A percentile compares a stretch with the other conserved stretches of the same genome.
Evolutionary conservation across 306 rosid genomes (phyloP).

Genomic region (Medicago ruthenica): DNA sequence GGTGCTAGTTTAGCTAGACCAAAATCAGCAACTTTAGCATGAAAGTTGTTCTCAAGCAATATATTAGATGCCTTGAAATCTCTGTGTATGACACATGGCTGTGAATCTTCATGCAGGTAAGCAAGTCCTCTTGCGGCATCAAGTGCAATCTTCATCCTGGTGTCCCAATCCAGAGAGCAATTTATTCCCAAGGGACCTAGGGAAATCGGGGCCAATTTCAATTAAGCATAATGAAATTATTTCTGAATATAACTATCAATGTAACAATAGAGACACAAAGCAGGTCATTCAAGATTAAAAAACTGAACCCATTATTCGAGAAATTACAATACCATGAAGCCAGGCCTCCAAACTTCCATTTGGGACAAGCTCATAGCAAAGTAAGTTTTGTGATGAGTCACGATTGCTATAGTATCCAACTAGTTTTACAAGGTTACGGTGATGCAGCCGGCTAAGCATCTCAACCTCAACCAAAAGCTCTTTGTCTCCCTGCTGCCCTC

Average conservation of each 20-base stretch:
- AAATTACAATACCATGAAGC: slow-evolving; percentile 87
- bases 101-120: slow-evolving; percentile 96
- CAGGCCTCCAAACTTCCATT: slow-evolving; percentile 99
- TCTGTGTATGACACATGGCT: slow-evolving; percentile 94
- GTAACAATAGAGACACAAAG: slow-evolving; percentile 27
- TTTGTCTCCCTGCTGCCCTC: slow-evolving; percentile 96
- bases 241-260: slow-evolving; percentile 14
- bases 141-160: slow-evolving; percentile 95
- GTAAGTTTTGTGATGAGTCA: slow-evolving; percentile 87
- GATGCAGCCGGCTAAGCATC: slow-evolving; percentile 98
- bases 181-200: slow-evolving; percentile 90
- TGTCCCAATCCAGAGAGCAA: slow-evolving; percentile 98
- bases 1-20: slow-evolving; percentile 99
- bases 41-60: slow-evolving; percentile 87
- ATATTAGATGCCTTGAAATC: slow-evolving; percentile 98
- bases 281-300: slow-evolving; percentile 4
- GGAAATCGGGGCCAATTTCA: slow-evolving; percentile 39
- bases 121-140: slow-evolving; percentile 99
- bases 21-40: slow-evolving; percentile 97
- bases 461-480: slow-evolving; percentile 95
- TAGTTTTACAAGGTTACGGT: slow-evolving; percentile 93
- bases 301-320: slow-evolving; percentile 26
- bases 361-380: slow-evolving; percentile 96
- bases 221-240: slow-evolving; percentile 21
- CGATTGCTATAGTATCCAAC: slow-evolving; percentile 88